A percentile compares a stretch with the other conserved stretches of the same genome.
Evolutionary conservation across 2,329 filamentous ascomycete species (phyloP).

Genomic region (Botrytis sinoallii): DNA sequence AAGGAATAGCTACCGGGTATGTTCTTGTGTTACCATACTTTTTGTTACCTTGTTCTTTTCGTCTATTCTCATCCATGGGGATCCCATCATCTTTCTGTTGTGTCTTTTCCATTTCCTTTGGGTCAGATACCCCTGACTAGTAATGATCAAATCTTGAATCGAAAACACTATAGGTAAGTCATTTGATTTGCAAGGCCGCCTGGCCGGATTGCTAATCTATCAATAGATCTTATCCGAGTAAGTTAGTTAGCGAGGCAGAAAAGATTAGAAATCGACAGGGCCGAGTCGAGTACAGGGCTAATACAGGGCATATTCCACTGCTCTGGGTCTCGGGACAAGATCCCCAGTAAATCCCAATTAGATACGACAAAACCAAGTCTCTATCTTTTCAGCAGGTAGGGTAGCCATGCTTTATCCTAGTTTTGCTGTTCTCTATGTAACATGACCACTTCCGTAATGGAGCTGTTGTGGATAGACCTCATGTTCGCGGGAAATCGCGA

Average conservation of each 20-base stretch:
- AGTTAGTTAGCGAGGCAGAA: neutral
- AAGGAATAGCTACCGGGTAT: slow-evolving; percentile 6
- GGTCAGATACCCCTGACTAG: slow-evolving; percentile 18
- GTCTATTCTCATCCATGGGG: slow-evolving; percentile 3
- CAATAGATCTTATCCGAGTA: slow-evolving; percentile 2
- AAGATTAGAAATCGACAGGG: neutral
- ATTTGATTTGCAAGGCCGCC: neutral
- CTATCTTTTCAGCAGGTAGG: neutral
- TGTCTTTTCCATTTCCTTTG: neutral
- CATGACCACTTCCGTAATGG: neutral
- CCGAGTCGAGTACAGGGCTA: neutral
- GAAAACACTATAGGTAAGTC: neutral
- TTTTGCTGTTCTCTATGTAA: slow-evolving; percentile 2
- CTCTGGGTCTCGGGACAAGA: slow-evolving; percentile 17
- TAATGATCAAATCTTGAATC: neutral
- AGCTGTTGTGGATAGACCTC: neutral
- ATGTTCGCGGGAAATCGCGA: neutral
- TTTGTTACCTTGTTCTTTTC: neutral
- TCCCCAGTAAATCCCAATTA: slow-evolving; percentile 1
- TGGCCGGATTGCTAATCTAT: slow-evolving; percentile 1
- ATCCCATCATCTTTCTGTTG: neutral
- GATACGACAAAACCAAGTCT: neutral
- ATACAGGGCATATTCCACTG: slow-evolving; percentile 4
- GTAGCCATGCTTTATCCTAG: slow-evolving; percentile 7
- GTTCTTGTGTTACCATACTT: neutral